Base-by-base conservation (phyloP, 1,284 basidiomycete species). In the Sanguinoderma infundibulare region DNA sequence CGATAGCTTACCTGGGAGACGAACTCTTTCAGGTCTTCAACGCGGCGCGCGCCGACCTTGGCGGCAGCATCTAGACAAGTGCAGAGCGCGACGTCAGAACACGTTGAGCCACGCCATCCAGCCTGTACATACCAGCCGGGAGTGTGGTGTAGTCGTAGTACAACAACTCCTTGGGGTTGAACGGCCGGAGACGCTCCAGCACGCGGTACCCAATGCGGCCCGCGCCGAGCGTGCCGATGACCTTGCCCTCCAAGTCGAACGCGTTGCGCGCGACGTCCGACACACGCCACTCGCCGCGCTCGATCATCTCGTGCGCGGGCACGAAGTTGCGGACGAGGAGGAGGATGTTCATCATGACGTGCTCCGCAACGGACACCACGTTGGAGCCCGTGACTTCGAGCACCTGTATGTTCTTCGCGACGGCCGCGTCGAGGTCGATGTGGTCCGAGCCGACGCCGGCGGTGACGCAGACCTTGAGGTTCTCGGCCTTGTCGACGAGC, bases 381-480 rank as follows among this genome's bases (percentile, higher is more conserved):
- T 96, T 95, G 51, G 75, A 76, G 42, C 75, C 75, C 24, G 75
- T 70, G 36, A 76, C 74, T 63, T 75, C 70, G 46, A 72, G 61
- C 34, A 73, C 96, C 70, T 95, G 90, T 70, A 98, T 89, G 66
- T 86, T 84, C 69, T 84, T 83, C 76, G 94, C 85, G 72, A 95
- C 94, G 53, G 94, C 93, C 26, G 92, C 92, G 73, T 96, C 89
- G 56, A 98, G 84, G 76, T 98, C 95, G 71, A 97, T 89, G 78
- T 95, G 94, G 79, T 97, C 96, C 26, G 94, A 96, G n/a, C 95
- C 95, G 51, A 98, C 95, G 78, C 96, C 96, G 56, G 96, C 96
- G 10, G 95, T 98, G 70, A 98, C 85, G 73, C 92, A 95, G 65
- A 97, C 78, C 80, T 96, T 97, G 71, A 98, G 86, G 70, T 97